Base-by-base conservation (phyloP, 306 rosid species). In the Inga oerstediana region DNA sequence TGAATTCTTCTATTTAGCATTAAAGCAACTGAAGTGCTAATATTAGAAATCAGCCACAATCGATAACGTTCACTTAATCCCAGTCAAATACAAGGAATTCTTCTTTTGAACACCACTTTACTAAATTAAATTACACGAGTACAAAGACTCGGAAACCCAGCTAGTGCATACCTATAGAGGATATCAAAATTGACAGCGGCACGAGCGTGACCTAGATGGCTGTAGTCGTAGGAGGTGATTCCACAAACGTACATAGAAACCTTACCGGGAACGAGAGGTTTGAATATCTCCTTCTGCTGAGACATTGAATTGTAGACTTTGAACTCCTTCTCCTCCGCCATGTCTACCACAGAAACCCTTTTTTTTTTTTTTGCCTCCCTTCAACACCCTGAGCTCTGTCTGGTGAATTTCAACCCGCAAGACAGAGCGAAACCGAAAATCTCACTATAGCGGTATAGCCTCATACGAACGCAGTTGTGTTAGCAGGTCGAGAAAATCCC, bases 121-220 rank as follows among this genome's bases (percentile, higher is more conserved):
- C 0, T 7, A 49, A 74, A 70, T 61, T 11, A 45, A 39, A 39
- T 39, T 30, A 68, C 59, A 15, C 24, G 6, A 66, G 59, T 43
- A 61, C 10, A 67, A 2, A 48, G 5, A 0, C 34, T 58, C 20
- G 12, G 10, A 27, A 80, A 72, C 34, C 19, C 52, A 72, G 24
- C 15, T 34, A 22, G 43, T 10, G 65, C 9, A 39, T 32, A 91
- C 98, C 98, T 91, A 91, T 46, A 94, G 59, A 96, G 95, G 77
- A 96, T 88, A 24, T 96, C 99, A 68, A 92, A 94, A 46, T 89
- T 91, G 85, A 96, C 93, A 27, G 98, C 68, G 3, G 68, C 68
- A 32, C 98, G 97, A 48, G 97, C 99, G 77, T 96, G 99, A 79
- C 98, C 98, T 30, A 95, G 88, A 83, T 95, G 98, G 86, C 99